These are phyloP conservation scores for Groenewaldozyma sp. DNA, from an alignment of 1,139 yeast genomes.

Conservation along the genomic window DNA sequence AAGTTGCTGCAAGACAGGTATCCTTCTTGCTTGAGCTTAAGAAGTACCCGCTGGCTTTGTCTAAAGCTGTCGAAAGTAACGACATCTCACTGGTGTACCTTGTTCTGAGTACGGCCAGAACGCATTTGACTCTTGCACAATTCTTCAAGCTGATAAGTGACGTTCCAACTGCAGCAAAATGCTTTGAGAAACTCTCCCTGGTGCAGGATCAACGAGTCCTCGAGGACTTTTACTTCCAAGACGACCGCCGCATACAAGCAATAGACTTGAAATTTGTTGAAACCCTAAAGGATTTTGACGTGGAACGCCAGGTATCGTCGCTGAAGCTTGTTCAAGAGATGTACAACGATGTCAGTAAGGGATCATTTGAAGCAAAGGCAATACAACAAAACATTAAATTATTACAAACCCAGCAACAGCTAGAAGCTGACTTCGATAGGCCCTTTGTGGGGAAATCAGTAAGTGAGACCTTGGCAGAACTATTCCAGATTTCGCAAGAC, in stretches of 20 bases:
- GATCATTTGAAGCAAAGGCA: slow-evolving; percentile 24
- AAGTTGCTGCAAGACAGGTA: slow-evolving; percentile 53
- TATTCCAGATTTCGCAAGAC: slow-evolving; percentile 51
- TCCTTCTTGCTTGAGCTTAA: slow-evolving; percentile 60
- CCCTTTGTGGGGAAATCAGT: slow-evolving; percentile 50
- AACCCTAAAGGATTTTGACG: slow-evolving; percentile 15
- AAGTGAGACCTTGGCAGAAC: slow-evolving; percentile 43
- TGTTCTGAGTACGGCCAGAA: slow-evolving; percentile 46
- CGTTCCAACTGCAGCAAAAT: slow-evolving; percentile 35
- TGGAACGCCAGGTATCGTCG: slow-evolving; percentile 16
- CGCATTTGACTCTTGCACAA: slow-evolving; percentile 42
- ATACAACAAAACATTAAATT: slow-evolving; percentile 45
- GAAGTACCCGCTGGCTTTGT: slow-evolving; percentile 61
- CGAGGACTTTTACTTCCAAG: slow-evolving; percentile 50
- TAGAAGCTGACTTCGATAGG: slow-evolving; percentile 46
- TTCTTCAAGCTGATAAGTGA: slow-evolving; percentile 46
- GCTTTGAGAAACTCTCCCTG: slow-evolving; percentile 36
- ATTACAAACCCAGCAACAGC: slow-evolving; percentile 41
- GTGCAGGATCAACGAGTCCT: slow-evolving; percentile 32
- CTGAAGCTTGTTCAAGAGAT: slow-evolving; percentile 22
- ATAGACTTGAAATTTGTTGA: slow-evolving; percentile 34
- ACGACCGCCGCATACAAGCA: slow-evolving; percentile 42
- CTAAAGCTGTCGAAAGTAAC: slow-evolving; percentile 58
- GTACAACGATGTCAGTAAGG: slow-evolving; percentile 23
- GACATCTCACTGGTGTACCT: slow-evolving; percentile 57